Evolutionary conservation across 805 yeast species (phyloP).

Genomic region (Jamesozyma piceae): DNA sequence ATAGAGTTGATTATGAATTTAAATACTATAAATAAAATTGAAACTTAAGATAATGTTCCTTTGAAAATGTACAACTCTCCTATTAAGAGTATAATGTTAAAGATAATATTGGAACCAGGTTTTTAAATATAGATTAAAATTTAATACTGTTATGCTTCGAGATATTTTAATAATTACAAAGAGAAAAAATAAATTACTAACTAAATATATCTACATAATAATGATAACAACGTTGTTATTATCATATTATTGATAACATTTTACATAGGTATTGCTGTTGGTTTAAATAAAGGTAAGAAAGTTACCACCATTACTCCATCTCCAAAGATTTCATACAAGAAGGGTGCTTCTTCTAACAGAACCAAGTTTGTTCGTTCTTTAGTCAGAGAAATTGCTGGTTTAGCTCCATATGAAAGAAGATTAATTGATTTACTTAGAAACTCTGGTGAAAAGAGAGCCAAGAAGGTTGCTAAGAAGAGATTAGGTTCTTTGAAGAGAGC

Average conservation of each 20-base stretch:
- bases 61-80: too few relatives aligned
- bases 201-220: too few relatives aligned
- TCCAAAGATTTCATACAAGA: conserved; percentile 88
- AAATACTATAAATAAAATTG: too few relatives aligned
- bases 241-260: not conserved
- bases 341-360: conserved; percentile 95
- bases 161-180: too few relatives aligned
- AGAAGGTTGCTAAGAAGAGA: conserved; percentile 99
- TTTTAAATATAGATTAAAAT: too few relatives aligned
- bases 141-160: too few relatives aligned
- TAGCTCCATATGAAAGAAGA: conserved; percentile 99
- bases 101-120: too few relatives aligned
- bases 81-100: too few relatives aligned
- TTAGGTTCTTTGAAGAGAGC: conserved; percentile 99
- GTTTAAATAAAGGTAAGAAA: conserved; percentile 99
- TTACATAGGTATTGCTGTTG: conserved; percentile 54
- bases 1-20: too few relatives aligned
- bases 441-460: conserved; percentile 99
- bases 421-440: conserved; percentile 98
- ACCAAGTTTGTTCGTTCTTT: conserved; percentile 89
- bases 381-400: conserved; percentile 95
- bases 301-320: conserved; percentile 77
- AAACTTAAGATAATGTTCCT: too few relatives aligned
- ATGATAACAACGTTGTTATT: not conserved
- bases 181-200: not conserved